These are phyloP conservation scores for Ustilago nuda DNA, from an alignment of 1,284 basidiomycete genomes.

Conservation along the genomic window DNA sequence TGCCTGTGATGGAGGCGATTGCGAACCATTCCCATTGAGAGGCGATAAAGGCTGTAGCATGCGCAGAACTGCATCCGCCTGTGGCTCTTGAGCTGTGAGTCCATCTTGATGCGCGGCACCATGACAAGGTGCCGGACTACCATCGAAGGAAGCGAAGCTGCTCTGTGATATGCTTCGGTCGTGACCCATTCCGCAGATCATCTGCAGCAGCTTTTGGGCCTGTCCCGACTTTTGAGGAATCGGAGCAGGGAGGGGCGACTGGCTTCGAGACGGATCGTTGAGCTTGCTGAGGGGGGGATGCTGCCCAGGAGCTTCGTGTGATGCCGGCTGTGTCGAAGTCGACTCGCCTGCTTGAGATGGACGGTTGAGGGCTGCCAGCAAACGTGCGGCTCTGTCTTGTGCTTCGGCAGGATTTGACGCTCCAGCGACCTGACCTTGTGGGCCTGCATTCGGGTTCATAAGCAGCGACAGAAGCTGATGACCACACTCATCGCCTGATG, in stretches of 20 bases:
- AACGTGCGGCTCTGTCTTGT: slow-evolving; percentile 31
- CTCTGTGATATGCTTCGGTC: slow-evolving; percentile 39
- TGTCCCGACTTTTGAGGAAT: slow-evolving; percentile 53
- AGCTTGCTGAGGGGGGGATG: slow-evolving; percentile 45
- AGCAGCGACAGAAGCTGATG: slow-evolving; percentile 52
- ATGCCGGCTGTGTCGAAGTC: slow-evolving; percentile 2
- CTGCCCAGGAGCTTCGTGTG: not conserved
- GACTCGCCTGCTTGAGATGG: slow-evolving; percentile 1
- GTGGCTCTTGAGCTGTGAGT: slow-evolving; percentile 13
- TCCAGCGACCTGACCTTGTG: slow-evolving; percentile 13
- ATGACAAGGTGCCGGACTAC: slow-evolving; percentile 10
- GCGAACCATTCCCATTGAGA: slow-evolving; percentile 5
- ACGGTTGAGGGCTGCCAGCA: slow-evolving; percentile 44
- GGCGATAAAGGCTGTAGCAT: slow-evolving; percentile 39
- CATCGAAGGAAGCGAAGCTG: slow-evolving; percentile 37
- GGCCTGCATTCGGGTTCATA: slow-evolving; percentile 27
- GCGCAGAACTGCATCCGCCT: slow-evolving; percentile 35
- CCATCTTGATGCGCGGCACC: slow-evolving; percentile 22
- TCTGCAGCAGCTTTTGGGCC: slow-evolving; percentile 54
- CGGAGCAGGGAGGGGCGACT: slow-evolving; percentile 60
- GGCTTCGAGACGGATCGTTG: slow-evolving; percentile 45
- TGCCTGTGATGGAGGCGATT: slow-evolving; percentile 24
- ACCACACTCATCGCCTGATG: slow-evolving; percentile 47
- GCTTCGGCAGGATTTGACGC: slow-evolving; percentile 12
- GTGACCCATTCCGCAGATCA: slow-evolving; percentile 50